Percentiles rank a stretch among this genome's conserved stretches.
Evolutionary conservation across 1,284 basidiomycete species (phyloP).

Genomic region (Cutaneotrichosporon sp.): DNA sequence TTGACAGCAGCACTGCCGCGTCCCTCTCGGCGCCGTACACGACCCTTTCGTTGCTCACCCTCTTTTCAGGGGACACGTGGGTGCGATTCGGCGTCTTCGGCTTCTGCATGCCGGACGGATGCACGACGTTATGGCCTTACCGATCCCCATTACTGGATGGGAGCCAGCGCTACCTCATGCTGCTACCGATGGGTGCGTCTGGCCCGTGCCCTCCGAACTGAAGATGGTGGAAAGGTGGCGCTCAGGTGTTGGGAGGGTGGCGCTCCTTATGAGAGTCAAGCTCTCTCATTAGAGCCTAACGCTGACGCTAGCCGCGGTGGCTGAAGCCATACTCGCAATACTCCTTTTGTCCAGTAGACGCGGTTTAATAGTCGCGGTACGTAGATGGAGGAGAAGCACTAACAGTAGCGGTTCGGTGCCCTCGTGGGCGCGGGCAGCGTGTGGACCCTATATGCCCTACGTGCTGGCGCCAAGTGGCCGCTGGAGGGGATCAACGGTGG

Average conservation of each 20-base stretch:
- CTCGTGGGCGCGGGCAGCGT: background rate
- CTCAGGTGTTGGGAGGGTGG: no score
- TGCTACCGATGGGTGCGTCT: background rate
- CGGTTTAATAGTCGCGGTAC: background rate
- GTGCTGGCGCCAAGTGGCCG: background rate
- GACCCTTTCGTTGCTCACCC: background rate
- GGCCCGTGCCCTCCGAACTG: no score
- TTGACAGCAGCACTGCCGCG: background rate
- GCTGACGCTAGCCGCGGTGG: background rate
- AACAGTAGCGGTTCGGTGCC: background rate
- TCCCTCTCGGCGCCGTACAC: background rate
- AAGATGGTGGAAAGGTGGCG: background rate
- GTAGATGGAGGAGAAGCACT: background rate
- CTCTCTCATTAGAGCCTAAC: no score
- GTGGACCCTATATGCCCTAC: background rate
- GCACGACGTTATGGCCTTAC: background rate
- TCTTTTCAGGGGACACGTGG: background rate
- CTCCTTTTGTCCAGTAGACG: background rate
- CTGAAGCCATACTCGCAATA: background rate
- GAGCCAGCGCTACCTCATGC: slow-evolving; percentile 6
- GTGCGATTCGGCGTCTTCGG: slow-evolving; percentile 4
- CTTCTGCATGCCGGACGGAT: background rate
- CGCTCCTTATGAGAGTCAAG: no score
- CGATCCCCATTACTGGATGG: background rate
- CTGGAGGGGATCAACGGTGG: background rate